Evolutionary conservation across 2,329 filamentous ascomycete genomes (phyloP).

Genomic region (Acrocalymma vagum): DNA sequence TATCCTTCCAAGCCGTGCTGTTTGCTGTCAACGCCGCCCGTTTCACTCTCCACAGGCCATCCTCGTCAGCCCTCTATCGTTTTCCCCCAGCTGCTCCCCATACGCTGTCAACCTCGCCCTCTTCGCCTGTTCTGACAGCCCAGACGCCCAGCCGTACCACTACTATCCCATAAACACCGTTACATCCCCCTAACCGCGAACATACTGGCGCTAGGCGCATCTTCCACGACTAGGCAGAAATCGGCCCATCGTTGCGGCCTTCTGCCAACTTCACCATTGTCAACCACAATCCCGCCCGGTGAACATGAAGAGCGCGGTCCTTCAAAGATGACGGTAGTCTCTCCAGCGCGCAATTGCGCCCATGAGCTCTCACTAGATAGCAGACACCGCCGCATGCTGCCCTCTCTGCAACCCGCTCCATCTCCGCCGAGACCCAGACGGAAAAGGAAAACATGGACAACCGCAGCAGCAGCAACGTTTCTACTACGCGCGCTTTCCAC

Average conservation of each 20-base stretch:
- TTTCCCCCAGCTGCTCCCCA: conserved; percentile 6
- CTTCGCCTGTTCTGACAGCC: conserved; percentile 6
- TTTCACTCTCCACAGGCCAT: conserved; percentile 15
- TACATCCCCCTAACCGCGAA: conserved; percentile 6
- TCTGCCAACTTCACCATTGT: conserved; percentile 7
- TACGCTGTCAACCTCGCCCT: no score
- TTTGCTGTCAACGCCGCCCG: conserved; percentile 14
- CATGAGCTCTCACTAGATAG: conserved; percentile 12
- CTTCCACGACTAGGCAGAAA: conserved; percentile 2
- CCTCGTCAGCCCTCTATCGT: conserved; percentile 7
- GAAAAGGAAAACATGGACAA: no score
- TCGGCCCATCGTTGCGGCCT: conserved; percentile 8
- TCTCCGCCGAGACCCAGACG: conserved; percentile 41
- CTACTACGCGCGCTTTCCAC: conserved; percentile 18
- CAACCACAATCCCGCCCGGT: conserved; percentile 12
- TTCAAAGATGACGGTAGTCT: conserved; percentile 33
- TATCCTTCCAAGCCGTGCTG: conserved; percentile 8
- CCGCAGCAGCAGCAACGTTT: conserved; percentile 11
- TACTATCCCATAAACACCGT: conserved; percentile 2
- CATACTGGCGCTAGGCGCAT: conserved; percentile 12
- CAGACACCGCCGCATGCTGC: conserved; percentile 30
- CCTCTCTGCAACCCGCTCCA: conserved; percentile 36
- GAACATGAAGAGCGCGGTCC: conserved; percentile 39
- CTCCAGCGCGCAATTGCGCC: conserved; percentile 29
- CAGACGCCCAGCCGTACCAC: conserved; percentile 7